A percentile compares a stretch with the other conserved stretches of the same genome.
Evolutionary conservation across 805 yeast genomes (phyloP).

Genomic region (Suhomyces faveliae): DNA sequence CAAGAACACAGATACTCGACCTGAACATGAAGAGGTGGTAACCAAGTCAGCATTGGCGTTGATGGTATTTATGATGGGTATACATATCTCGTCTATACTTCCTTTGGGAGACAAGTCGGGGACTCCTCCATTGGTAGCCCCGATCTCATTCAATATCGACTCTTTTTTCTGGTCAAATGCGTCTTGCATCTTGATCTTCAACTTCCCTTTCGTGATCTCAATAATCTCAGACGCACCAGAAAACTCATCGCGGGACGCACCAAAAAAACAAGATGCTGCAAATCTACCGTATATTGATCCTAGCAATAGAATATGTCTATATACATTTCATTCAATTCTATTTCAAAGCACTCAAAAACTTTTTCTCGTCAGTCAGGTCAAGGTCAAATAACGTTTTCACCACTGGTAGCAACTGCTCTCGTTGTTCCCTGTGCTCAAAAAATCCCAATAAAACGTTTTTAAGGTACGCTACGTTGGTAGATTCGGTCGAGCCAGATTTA

Average conservation of each 20-base stretch:
- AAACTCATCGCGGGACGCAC: not conserved
- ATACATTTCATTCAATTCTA: conserved; percentile 10
- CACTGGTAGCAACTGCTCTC: conserved; percentile 82
- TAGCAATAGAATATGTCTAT: not conserved
- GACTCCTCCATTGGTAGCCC: conserved; percentile 35
- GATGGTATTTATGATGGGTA: conserved; percentile 69
- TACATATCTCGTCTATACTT: conserved; percentile 68
- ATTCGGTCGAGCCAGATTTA: conserved; percentile 19
- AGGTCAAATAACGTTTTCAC: conserved; percentile 70
- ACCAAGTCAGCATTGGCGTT: conserved; percentile 67
- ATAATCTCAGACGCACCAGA: not conserved
- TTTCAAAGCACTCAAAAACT: conserved; percentile 58
- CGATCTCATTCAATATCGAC: conserved; percentile 53
- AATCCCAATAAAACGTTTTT: conserved; percentile 91
- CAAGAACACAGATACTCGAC: conserved; percentile 76
- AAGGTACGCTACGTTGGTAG: conserved; percentile 64
- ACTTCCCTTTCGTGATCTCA: not conserved
- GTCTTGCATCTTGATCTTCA: conserved; percentile 33
- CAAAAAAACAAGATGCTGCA: not conserved
- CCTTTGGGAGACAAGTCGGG: conserved; percentile 87
- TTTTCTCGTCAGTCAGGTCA: conserved; percentile 67
- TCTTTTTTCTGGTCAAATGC: conserved; percentile 68
- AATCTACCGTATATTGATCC: not conserved
- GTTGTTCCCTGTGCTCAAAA: conserved; percentile 88
- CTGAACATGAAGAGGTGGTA: conserved; percentile 87